These are phyloP conservation scores for Chlorella sp. DNA, from an alignment of 139 green algal genomes.

Conservation along the genomic window DNA sequence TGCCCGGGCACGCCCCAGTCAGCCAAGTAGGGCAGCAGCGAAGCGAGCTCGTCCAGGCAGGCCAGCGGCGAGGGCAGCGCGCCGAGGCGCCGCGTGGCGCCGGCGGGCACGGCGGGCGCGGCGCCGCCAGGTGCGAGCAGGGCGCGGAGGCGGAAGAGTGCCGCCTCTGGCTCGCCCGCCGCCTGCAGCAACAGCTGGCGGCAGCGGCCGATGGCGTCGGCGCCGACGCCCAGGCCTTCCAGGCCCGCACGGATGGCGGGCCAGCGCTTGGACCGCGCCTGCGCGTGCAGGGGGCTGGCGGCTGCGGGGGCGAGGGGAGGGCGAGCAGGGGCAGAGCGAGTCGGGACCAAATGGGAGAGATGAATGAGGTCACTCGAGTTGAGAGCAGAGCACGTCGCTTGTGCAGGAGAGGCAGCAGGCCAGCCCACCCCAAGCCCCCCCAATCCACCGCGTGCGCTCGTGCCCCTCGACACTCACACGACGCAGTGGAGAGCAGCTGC, in stretches of 20 bases:
- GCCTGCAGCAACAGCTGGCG: conserved; percentile 60
- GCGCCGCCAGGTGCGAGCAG: conserved; percentile 24
- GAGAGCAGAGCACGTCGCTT: too few relatives aligned
- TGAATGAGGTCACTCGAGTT: too few relatives aligned
- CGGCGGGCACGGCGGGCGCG: background rate
- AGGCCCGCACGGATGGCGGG: conserved; percentile 60
- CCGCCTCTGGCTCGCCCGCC: conserved; percentile 46
- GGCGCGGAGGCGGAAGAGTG: conserved; percentile 33
- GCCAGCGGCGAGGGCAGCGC: background rate
- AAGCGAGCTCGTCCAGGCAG: conserved; percentile 28
- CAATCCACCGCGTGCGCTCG: too few relatives aligned
- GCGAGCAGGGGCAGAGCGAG: too few relatives aligned
- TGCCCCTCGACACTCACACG: too few relatives aligned
- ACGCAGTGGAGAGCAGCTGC: conserved; percentile 56
- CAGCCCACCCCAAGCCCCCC: too few relatives aligned
- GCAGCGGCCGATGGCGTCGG: conserved; percentile 52
- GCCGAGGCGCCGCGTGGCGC: background rate
- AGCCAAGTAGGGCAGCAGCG: conserved; percentile 41
- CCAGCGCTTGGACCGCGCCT: conserved; percentile 51
- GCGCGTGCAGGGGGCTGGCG: conserved; percentile 29
- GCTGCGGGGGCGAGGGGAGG: too few relatives aligned
- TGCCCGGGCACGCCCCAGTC: conserved; percentile 56
- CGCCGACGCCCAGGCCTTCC: conserved; percentile 62
- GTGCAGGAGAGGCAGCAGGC: too few relatives aligned
- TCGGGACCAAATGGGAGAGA: too few relatives aligned